Evolutionary conservation across 768 basidiomycete genomes (phyloP), one percentile per base, ranked within the genome.

Genomic region (Suillus tomentosus): DNA sequence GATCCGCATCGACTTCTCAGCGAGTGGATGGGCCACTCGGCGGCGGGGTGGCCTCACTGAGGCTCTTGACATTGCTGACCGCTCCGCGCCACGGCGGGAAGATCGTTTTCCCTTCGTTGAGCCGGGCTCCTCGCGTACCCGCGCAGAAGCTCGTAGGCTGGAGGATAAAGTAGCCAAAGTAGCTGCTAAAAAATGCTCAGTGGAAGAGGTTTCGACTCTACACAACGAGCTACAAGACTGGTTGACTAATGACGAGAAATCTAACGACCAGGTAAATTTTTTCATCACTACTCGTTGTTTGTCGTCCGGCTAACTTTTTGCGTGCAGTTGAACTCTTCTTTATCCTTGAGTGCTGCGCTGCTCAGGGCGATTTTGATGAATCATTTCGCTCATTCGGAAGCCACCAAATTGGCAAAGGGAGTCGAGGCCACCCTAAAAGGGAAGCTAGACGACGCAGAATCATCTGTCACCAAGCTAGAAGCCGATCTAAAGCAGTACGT

Each of bases 331-430:
- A 50, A 50, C 64, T 84, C 87, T 69, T 87, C 90, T 36, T 85
- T 94, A 55, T 80, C 85, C 68, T 82, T 94, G 69, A 91, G 90
- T 78, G 87, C 90, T 69, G 87, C 88, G 58, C 85, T 94, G 57
- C 81, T 94, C 72, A 87, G 89, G 67, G 91, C 91, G 62, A 94
- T 94, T 74, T 84, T 94, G 64, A 84, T 90, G 79, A 94, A 94
- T 72, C 89, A 92, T 74, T 79, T 86, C 58, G 89, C 91, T 69
- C 90, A 92, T 77, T 89, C 88, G 42, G 92, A 94, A 73, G 85
- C 86, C 65, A 87, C 83, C 73, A 90, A 88, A 79, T 75, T 79
- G 68, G 84, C 90, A 53, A 91, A 88, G 76, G 78, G 74, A 63
- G 77, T 83, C 61, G 91, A 93, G 79, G 77, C 79, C 59, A 80